Evolutionary conservation across 2,329 filamentous ascomycete species (phyloP), one percentile per base, ranked within the genome.

Genomic region (Penicillium decumbens): DNA sequence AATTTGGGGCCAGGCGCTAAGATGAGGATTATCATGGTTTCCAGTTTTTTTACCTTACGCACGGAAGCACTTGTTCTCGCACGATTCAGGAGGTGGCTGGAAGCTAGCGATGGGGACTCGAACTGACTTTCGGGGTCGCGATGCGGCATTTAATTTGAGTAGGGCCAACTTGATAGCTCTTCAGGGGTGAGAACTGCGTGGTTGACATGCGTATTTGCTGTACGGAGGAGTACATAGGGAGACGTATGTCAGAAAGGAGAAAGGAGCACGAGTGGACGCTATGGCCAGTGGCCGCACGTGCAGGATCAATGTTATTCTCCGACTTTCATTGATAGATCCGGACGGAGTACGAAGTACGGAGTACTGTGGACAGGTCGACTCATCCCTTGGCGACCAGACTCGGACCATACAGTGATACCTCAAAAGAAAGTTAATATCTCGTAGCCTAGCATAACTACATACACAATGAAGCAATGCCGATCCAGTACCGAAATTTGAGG

Each of bases 101-200:
- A 15, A 35, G 18, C 33, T 37, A 23, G 33, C 9, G 7, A 37
- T 23, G 33, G 33, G 20, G 33, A 12, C 33, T 4, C 18, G 33
- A 37, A 20, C 4, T 35, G 44, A 35, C 33, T 25, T 13, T 24
- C 35, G 44, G 43, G 7, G 13, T 23, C 37, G 33, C 20, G 45
- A 46, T 49, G 39, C 42, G 35, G 45, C 45, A 10, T 29, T 47
- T 45, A 43, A 47, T 54, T 37, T 46, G 38, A 9, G 45, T 43
- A 54, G 18, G 51, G 51, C 51, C 28, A 18, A 7, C 18, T 47
- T 54, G 42, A 51, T 47, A 54, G 51, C 47, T 48, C 29, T 4
- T 30, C 39, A 44, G 51, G 47, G 39, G 47, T 29, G 13, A 10
- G 43, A 20, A 37, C 33, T 18, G 20, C 33, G 20, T 37, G 15